A percentile compares a stretch with the other conserved stretches of the same genome.
phyloP scores from a whole-genome alignment of 2,329 filamentous ascomycete species.

The Fusarium torulosum region DNA sequence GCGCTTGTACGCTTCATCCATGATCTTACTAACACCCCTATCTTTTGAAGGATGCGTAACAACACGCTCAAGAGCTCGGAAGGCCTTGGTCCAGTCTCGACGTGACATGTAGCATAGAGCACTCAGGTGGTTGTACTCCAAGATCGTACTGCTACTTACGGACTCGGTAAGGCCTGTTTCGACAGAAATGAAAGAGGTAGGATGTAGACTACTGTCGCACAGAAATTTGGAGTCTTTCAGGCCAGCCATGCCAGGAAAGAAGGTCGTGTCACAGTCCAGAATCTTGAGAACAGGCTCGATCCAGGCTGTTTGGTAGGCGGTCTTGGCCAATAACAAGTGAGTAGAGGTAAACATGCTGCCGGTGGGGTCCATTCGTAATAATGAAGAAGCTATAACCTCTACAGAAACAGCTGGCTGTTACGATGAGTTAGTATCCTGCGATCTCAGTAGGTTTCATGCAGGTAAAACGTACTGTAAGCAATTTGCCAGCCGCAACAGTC shows the following conservation, averaged over 20 bases:
- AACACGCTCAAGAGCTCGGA: conserved; percentile 71
- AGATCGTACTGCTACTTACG: conserved; percentile 65
- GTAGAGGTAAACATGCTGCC: conserved; percentile 74
- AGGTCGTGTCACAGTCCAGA: conserved; percentile 74
- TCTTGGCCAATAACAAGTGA: conserved; percentile 69
- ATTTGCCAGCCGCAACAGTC: conserved; percentile 53
- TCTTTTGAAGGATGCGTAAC: conserved; percentile 76
- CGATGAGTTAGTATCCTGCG: conserved; percentile 15
- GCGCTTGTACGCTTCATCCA: conserved; percentile 92
- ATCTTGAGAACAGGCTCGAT: conserved; percentile 70
- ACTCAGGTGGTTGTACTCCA: conserved; percentile 75
- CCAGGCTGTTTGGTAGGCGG: conserved; percentile 68
- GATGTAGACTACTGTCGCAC: conserved; percentile 61
- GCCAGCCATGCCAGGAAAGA: conserved; percentile 66
- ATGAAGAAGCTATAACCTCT: conserved; percentile 62
- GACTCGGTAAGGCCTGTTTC: conserved; percentile 68
- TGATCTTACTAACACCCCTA: conserved; percentile 76
- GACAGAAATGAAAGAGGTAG: conserved; percentile 69
- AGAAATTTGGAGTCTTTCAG: conserved; percentile 55
- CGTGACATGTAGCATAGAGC: conserved; percentile 74
- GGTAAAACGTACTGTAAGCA: conserved; percentile 57
- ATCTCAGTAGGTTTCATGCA: conserved; percentile 22
- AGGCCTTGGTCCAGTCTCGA: conserved; percentile 72
- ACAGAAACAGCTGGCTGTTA: conserved; percentile 61
- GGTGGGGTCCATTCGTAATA: conserved; percentile 75